These are phyloP conservation scores for Pseudogymnoascus sp. DNA, from an alignment of 2,329 filamentous ascomycete species.

Conservation along the genomic window DNA sequence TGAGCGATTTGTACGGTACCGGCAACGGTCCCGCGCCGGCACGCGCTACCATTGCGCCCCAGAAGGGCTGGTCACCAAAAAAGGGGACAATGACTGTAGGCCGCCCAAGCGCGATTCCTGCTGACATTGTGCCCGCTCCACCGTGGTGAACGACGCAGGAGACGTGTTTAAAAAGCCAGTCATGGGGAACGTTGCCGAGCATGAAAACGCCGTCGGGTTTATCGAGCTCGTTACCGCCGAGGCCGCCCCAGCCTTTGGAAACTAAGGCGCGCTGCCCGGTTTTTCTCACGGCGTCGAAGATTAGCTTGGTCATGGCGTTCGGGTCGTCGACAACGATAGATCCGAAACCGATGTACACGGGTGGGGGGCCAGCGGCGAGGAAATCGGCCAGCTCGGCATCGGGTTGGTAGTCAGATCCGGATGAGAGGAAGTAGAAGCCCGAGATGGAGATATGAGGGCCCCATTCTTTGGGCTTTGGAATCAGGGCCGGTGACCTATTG, in stretches of 20 bases:
- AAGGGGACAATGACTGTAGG: conserved; percentile 77
- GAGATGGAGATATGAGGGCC: conserved; percentile 57
- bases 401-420: conserved; percentile 56
- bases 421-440: conserved; percentile 65
- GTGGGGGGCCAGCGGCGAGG: conserved; percentile 57
- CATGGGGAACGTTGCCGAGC: conserved; percentile 73
- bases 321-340: conserved; percentile 72
- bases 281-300: conserved; percentile 58
- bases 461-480: conserved; percentile 69
- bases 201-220: conserved; percentile 68
- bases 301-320: conserved; percentile 55
- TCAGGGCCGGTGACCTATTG: conserved; percentile 57
- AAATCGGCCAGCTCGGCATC: conserved; percentile 55
- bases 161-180: conserved; percentile 76
- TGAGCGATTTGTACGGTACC: conserved; percentile 60
- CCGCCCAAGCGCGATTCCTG: conserved; percentile 65
- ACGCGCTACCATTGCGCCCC: conserved; percentile 64
- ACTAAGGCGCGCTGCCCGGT: conserved; percentile 65
- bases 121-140: conserved; percentile 75
- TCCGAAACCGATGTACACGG: conserved; percentile 73
- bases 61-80: conserved; percentile 75
- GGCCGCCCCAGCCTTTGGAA: conserved; percentile 76
- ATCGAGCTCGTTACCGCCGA: conserved; percentile 60
- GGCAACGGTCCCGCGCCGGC: conserved; percentile 64
- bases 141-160: conserved; percentile 77